Evolutionary conservation across 192 early-diverging fungal species (phyloP), one percentile per base, ranked within the genome.

Genomic region (Kappamyces sp.): DNA sequence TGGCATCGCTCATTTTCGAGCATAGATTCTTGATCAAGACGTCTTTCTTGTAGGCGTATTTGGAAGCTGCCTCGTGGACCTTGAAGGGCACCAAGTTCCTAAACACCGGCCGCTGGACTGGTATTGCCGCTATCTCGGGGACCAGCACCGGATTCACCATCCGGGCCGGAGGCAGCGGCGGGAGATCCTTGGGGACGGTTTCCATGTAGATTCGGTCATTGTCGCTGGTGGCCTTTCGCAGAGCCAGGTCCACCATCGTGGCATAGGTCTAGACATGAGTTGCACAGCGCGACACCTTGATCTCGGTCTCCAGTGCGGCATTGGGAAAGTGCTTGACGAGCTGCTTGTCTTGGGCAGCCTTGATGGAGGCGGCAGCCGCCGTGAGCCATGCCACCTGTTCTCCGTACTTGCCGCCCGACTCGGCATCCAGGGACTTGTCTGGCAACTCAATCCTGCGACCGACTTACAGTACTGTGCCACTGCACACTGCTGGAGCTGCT

Each of bases 181-280:
- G 45, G 0, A 96, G 66, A 5, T 82, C 47, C 5, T 75, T 63
- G 0, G 91, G 91, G 0, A 96, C 81, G 0, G 74, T 75, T 32
- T 93, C 84, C 48, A 93, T 62, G 66, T 96, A 73, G 14, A 96
- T 91, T 41, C 91, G 79, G 63, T 94, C 88, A 49, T 96, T 96
- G 62, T 96, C 93, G 69, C 88, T 90, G 42, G 86, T 83, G 8
- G 91, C 91, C 29, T 70, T 63, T n/a, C 75, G 62, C 33, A 86
- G 66, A 2, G 49, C 48, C n/a, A 11, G 31, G 11, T 68, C 45
- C 9, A 69, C 15, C 9, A 53, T 65, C 3, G 33, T 36, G 14
- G 15, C 41, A 12, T 12, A 12, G 6, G 41, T 6, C 29, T 47
- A 34, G 29, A 59, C 31, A 11, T 41, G 42, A 6, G 33, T 9